Percentiles rank a stretch among this genome's conserved stretches.
phyloP scores from a whole-genome alignment of 352 stramenopile genomes.

The Phytophthora pseudosyringae region DNA sequence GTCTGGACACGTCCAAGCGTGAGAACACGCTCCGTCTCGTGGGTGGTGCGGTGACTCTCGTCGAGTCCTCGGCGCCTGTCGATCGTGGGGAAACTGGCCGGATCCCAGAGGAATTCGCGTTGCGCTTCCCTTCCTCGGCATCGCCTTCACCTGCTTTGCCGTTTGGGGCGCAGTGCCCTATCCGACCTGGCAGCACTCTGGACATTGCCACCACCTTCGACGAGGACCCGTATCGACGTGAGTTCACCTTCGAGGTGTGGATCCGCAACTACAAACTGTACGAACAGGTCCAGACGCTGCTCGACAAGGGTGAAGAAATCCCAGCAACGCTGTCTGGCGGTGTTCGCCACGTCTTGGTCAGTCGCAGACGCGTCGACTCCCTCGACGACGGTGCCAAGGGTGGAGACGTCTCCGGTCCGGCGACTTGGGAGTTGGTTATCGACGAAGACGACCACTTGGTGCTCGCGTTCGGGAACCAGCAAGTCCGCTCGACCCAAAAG shows the following conservation, averaged over 20 bases:
- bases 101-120: slow-evolving; percentile 70
- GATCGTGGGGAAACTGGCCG: slow-evolving; percentile 77
- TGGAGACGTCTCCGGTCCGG: slow-evolving; percentile 25
- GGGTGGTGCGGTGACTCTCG: slow-evolving; percentile 45
- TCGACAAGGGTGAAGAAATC: slow-evolving; percentile 30
- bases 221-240: slow-evolving; percentile 81
- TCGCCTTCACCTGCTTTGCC: slow-evolving; percentile 8
- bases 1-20: slow-evolving; percentile 82
- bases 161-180: slow-evolving; percentile 50
- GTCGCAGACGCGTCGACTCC: slow-evolving; percentile 27
- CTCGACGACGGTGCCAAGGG: slow-evolving; percentile 31
- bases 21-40: slow-evolving; percentile 77
- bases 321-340: slow-evolving; percentile 14
- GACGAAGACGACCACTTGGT: slow-evolving; percentile 53
- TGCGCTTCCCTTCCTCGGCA: slow-evolving; percentile 52
- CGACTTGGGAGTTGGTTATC: slow-evolving; percentile 57
- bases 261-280: slow-evolving; percentile 63
- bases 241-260: slow-evolving; percentile 83
- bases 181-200: slow-evolving; percentile 64
- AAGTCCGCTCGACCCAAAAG: slow-evolving; percentile 49
- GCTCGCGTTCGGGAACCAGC: slow-evolving; percentile 53
- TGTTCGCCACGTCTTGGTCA: slow-evolving; percentile 26
- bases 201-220: slow-evolving; percentile 77
- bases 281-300: slow-evolving; percentile 34
- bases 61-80: slow-evolving; percentile 67